These are phyloP conservation scores for Trichosanthes truncata DNA, from an alignment of 306 rosid genomes.

Conservation along the genomic window DNA sequence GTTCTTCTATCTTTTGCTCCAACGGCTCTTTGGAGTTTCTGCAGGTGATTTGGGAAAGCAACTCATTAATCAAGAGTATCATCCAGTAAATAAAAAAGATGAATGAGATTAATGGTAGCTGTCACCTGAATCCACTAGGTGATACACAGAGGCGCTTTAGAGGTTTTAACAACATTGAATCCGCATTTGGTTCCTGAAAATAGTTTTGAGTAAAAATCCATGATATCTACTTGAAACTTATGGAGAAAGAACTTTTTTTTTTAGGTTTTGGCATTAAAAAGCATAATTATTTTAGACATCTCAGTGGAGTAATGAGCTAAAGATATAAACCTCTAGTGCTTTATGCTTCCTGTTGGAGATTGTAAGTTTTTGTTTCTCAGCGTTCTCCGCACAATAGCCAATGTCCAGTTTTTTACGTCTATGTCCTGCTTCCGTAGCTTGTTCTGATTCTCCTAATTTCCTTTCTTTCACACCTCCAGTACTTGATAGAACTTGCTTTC, in stretches of 20 bases:
- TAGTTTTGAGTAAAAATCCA: background rate
- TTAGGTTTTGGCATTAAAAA: background rate
- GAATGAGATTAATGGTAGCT: slow-evolving; percentile 9
- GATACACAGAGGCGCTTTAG: slow-evolving; percentile 46
- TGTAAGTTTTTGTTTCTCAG: slow-evolving; percentile 31
- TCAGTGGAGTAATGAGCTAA: background rate
- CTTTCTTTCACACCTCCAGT: slow-evolving; percentile 29
- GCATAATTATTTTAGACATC: background rate
- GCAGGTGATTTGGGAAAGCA: slow-evolving; percentile 26
- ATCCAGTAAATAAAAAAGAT: background rate
- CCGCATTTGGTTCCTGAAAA: slow-evolving; percentile 53
- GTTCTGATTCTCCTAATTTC: slow-evolving; percentile 18
- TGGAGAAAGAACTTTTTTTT: background rate
- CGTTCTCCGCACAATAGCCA: slow-evolving; percentile 16
- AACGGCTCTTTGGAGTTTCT: slow-evolving; percentile 40
- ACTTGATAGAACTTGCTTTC: slow-evolving; percentile 23
- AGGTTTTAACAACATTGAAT: slow-evolving; percentile 42
- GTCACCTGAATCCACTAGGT: slow-evolving; percentile 49
- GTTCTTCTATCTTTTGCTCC: slow-evolving; percentile 35
- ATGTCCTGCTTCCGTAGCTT: slow-evolving; percentile 24
- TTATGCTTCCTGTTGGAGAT: slow-evolving; percentile 50
- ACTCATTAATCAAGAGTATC: slow-evolving; percentile 16
- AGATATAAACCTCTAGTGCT: slow-evolving; percentile 41
- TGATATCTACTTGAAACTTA: background rate
- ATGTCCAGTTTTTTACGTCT: slow-evolving; percentile 19